A percentile compares a stretch with the other conserved stretches of the same genome.
phyloP scores from a whole-genome alignment of 2,329 filamentous ascomycete species.

The Emergomyces africanus region DNA sequence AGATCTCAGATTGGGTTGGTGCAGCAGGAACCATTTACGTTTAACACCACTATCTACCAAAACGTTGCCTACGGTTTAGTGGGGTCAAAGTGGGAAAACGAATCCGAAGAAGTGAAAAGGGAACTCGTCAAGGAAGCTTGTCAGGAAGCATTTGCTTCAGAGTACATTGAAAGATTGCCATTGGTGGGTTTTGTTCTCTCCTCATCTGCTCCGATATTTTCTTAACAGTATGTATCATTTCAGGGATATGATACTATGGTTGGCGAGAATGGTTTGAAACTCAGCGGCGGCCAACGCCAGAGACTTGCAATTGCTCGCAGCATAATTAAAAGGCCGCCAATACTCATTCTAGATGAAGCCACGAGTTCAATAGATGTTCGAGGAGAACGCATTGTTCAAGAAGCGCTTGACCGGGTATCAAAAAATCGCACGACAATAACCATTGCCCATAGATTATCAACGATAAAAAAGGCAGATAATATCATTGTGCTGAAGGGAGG shows the following conservation, averaged over 20 bases:
- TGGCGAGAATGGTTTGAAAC: constrained; percentile 62
- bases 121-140: constrained; percentile 49
- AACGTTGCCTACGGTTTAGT: constrained; percentile 49
- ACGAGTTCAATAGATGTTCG: constrained; percentile 53
- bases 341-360: constrained; percentile 64
- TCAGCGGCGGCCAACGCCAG: constrained; percentile 79
- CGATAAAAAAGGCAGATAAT: constrained; percentile 61
- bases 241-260: constrained; percentile 61
- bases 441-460: constrained; percentile 62
- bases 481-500: constrained; percentile 68
- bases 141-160: constrained; percentile 54
- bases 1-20: constrained; percentile 49
- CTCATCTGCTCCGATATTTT: neutral
- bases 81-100: constrained; percentile 24
- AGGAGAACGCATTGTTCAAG: constrained; percentile 43
- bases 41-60: constrained; percentile 51
- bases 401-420: constrained; percentile 42
- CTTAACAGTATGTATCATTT: neutral
- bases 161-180: constrained; percentile 54
- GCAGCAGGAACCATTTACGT: constrained; percentile 56
- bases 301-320: constrained; percentile 63
- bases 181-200: constrained; percentile 12
- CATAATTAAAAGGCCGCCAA: constrained; percentile 51
- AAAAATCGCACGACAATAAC: constrained; percentile 58
- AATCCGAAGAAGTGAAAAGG: constrained; percentile 26